Evolutionary conservation across 495 filamentous ascomycete species (phyloP), one percentile per base, ranked within the genome.

Genomic region (Penicillium ucsense): DNA sequence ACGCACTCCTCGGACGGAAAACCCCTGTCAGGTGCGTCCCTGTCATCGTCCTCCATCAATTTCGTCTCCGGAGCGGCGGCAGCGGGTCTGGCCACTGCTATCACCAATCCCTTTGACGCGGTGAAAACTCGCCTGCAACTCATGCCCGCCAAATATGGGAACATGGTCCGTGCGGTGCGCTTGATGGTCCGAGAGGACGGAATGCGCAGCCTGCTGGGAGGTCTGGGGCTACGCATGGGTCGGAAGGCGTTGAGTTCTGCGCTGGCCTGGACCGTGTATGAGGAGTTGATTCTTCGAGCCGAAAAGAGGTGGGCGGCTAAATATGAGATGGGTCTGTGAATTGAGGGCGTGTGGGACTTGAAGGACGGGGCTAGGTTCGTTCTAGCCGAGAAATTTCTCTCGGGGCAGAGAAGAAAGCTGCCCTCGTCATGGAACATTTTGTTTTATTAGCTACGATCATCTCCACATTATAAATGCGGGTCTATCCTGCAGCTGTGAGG

Each of bases 31-130:
- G 42, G 40, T 9, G 32, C 56, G 2, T 20, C 20, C 20, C 20
- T 20, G 20, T 69, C 74, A 1, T 84, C 88, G 4, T 81, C 84
- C 0, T 74, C 76, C 0, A 86, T 98, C 52, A 95, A 98, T 56
- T 95, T 95, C 51, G 67, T 77, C 1, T 89, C 86, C 3, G 89
- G 88, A 5, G 79, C 82, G 1, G 57, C 87, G 3, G 91, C 89
- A 29, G 89, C 86, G 20, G 83, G 83, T 8, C 65, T 90, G 9
- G 90, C 87, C 6, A 94, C 89, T 3, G 80, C 84, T 8, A 74
- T 95, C 43, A 94, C 92, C 20, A 98, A 98, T 65, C 92, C 92
- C 2, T 96, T 97, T 53, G 92, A 98, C 68, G 86, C 89, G 4
- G 80, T 97, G 63, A 98, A 98, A 76, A 98, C 92, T 10, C 72